phyloP scores from a whole-genome alignment of 2,329 filamentous ascomycete species.

The Basipetospora chlamydospora region DNA sequence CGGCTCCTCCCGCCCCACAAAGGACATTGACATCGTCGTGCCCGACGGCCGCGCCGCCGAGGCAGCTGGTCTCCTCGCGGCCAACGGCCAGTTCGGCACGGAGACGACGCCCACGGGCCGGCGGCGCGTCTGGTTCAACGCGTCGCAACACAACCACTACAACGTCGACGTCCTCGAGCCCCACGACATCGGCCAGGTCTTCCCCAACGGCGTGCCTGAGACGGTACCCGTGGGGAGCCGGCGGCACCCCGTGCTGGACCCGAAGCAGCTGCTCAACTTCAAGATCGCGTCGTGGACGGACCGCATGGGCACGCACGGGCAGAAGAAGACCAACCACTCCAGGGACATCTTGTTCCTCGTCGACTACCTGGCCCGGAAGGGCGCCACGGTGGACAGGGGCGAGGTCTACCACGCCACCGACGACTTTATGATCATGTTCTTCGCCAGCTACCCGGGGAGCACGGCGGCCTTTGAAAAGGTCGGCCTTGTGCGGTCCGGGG shows the following conservation, averaged over 20 bases:
- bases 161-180: slow-evolving; percentile 5
- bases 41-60: slow-evolving; percentile 2
- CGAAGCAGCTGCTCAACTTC: slow-evolving; percentile 4
- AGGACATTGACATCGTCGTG: slow-evolving; percentile 5
- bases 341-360: slow-evolving; percentile 4
- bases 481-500: slow-evolving; percentile 2
- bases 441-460: slow-evolving; percentile 3
- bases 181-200: slow-evolving; percentile 3
- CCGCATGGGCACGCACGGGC: slow-evolving; percentile 1
- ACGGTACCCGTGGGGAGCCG: neutral
- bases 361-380: slow-evolving; percentile 4
- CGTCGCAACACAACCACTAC: slow-evolving; percentile 1
- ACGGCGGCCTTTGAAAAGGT: slow-evolving; percentile 2
- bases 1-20: slow-evolving; percentile 3
- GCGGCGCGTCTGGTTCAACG: slow-evolving; percentile 1
- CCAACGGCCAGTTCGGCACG: slow-evolving; percentile 1
- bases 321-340: slow-evolving; percentile 4
- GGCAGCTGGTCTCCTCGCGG: slow-evolving; percentile 1
- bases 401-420: slow-evolving; percentile 4
- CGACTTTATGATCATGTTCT: slow-evolving; percentile 4
- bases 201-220: neutral
- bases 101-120: neutral
- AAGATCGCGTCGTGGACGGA: slow-evolving; percentile 4
- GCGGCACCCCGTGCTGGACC: slow-evolving; percentile 1
- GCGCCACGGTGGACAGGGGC: neutral